Evolutionary conservation across 2,329 filamentous ascomycete genomes (phyloP).

Genomic region (Xylariales sp.): DNA sequence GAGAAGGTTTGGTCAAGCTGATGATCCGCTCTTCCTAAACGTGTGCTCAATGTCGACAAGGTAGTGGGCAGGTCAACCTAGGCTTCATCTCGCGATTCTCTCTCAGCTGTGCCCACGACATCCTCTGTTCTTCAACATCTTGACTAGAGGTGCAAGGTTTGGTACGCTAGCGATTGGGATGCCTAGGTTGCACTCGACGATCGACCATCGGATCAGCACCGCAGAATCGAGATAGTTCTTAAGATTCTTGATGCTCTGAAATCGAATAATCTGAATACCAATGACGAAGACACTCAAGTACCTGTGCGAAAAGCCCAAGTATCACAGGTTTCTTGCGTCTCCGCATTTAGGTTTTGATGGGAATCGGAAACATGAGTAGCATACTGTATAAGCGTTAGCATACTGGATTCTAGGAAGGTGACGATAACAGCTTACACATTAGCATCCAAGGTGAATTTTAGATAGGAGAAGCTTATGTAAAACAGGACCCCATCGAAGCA

Average conservation of each 20-base stretch:
- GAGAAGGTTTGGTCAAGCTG: too few relatives aligned
- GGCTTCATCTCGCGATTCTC: too few relatives aligned
- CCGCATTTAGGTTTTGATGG: slow-evolving; percentile 32
- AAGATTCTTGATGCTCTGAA: slow-evolving; percentile 41
- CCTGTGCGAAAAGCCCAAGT: slow-evolving; percentile 14
- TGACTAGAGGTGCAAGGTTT: slow-evolving; percentile 36
- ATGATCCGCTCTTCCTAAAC: too few relatives aligned
- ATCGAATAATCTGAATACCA: slow-evolving; percentile 39
- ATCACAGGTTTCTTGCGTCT: slow-evolving; percentile 37
- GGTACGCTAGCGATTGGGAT: slow-evolving; percentile 38
- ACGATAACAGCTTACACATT: slow-evolving; percentile 28
- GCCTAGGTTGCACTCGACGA: slow-evolving; percentile 39
- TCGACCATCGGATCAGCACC: slow-evolving; percentile 38
- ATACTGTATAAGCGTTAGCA: slow-evolving; percentile 25
- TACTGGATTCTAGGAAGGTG: neutral
- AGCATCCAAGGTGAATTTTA: slow-evolving; percentile 38
- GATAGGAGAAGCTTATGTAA: slow-evolving; percentile 36
- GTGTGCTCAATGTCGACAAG: too few relatives aligned
- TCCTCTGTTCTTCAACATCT: too few relatives aligned
- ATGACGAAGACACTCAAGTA: slow-evolving; percentile 41
- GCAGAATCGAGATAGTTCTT: slow-evolving; percentile 40
- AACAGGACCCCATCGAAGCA: slow-evolving; percentile 37
- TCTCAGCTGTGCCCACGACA: too few relatives aligned
- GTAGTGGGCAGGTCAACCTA: too few relatives aligned
- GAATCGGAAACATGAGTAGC: slow-evolving; percentile 35